These are phyloP conservation scores for Aspergillus udagawae DNA, from an alignment of 2,329 filamentous ascomycete species.

Conservation along the genomic window DNA sequence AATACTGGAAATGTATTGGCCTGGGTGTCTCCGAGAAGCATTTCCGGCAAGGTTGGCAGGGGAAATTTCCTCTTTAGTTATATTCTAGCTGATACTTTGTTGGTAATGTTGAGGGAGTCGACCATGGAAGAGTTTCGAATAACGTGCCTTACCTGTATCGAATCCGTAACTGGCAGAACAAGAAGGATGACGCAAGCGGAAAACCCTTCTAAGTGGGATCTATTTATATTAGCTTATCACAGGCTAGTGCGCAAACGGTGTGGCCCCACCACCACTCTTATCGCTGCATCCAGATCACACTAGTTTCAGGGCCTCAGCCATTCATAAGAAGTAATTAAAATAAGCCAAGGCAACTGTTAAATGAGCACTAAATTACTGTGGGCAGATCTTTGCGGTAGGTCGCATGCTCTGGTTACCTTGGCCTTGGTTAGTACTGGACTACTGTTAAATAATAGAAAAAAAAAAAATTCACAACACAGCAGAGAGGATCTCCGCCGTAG, in stretches of 20 bases:
- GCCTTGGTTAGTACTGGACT: too few relatives aligned
- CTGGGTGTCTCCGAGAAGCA: background rate
- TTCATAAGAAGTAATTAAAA: background rate
- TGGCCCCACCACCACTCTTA: background rate
- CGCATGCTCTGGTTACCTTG: background rate
- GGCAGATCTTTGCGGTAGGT: background rate
- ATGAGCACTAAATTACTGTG: background rate
- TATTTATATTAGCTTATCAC: background rate
- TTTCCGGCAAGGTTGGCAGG: background rate
- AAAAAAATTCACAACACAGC: background rate
- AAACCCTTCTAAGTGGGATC: background rate
- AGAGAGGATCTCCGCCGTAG: background rate
- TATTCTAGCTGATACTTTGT: too few relatives aligned
- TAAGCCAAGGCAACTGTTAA: background rate
- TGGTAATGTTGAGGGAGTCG: background rate
- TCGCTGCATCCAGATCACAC: constrained; percentile 1
- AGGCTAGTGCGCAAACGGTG: background rate
- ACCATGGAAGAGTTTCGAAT: background rate
- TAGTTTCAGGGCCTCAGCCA: constrained; percentile 2
- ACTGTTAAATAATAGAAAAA: too few relatives aligned
- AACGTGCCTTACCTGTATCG: background rate
- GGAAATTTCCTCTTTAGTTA: background rate
- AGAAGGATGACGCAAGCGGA: background rate
- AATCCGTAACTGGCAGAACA: background rate
- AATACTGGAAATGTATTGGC: background rate